Base-by-base conservation (phyloP, 805 yeast genomes). In the Candida chilensis region DNA sequence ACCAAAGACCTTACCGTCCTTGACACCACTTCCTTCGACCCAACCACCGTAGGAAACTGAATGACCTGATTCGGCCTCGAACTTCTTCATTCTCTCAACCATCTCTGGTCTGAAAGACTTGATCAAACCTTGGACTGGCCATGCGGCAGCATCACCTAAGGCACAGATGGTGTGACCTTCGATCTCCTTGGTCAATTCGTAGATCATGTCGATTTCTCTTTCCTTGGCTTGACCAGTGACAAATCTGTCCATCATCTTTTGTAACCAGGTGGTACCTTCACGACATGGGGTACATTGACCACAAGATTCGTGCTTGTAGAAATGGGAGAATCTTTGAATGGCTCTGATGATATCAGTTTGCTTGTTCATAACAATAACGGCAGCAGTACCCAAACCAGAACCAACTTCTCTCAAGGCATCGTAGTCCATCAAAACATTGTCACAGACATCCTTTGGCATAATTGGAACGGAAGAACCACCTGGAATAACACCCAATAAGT, bases 201-300 rank as follows among this genome's bases (percentile, higher is more conserved):
- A 68, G 35, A 86, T 75, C 83, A 74, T 75, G 50, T 85, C 95
- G 45, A 85, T 85, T 57, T 85, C 95, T 41, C 73, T 73, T 48
- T 71, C 78, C 37, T 71, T 67, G 28, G 92, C 94, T 63, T 83
- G 92, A 30, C 95, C 95, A 36, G 59, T 57, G 38, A 64, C 72
- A 54, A 85, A 72, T 50, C 95, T 72, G 51, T 78, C 80, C 95
- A 85, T 85, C 74, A 83, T 78, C 59, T 74, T 80, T 36, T 69
- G 64, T 44, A 85, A 64, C 81, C 90, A 85, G 14, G 94, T 79
- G 27, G 95, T 84, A 35, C 95, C 95, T 61, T 85, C 95, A 54
- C 95, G 76, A 62, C 95, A 85, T 35, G 95, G 95, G 4, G 95
- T 85, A 65, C 95, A 85, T 63, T 85, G 95, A 36, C 95, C 94